Conservation (phyloP, 148 eudicot species). For the Spergularia bocconei region DNA sequence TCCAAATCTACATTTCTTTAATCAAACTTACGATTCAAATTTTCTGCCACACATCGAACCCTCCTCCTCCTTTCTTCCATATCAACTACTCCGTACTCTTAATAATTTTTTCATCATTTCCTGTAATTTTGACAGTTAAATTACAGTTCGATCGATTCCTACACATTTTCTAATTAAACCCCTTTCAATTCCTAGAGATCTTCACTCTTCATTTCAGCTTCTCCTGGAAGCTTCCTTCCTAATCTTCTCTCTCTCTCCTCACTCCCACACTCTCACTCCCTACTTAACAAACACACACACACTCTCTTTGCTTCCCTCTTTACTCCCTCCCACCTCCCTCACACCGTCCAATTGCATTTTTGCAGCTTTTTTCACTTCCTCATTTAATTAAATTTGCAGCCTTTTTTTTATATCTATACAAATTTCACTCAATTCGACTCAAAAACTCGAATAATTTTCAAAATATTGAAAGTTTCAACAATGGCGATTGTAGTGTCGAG, state of each 20-base stretch:
- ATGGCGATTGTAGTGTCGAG: constrained; percentile 36
- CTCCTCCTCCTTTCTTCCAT: neutral
- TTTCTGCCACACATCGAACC: constrained; percentile 6
- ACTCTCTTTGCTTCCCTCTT: neutral
- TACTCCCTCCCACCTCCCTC: constrained; percentile 12
- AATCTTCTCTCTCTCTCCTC: constrained; percentile 23
- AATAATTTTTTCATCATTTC: too few species aligned
- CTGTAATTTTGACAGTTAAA: constrained; percentile 21
- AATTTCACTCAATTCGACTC: neutral
- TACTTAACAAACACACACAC: neutral
- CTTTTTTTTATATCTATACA: neutral
- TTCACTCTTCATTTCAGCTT: constrained; percentile 54
- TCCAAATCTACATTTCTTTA: constrained; percentile 19
- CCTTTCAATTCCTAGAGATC: constrained; percentile 53
- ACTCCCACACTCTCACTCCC: neutral
- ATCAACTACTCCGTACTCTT: neutral
- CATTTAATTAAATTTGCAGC: neutral
- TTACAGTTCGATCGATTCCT: constrained; percentile 11
- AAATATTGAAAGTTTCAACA: neutral
- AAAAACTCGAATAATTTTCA: too few species aligned
- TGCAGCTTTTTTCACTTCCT: neutral
- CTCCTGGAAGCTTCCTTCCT: constrained; percentile 48
- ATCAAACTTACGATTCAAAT: constrained; percentile 22
- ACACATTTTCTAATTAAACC: too few species aligned
- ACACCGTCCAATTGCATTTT: neutral